A percentile compares a stretch with the other conserved stretches of the same genome.
These are phyloP conservation scores for Suhomyces prunicola DNA, from an alignment of 805 yeast species.

Conservation along the genomic window DNA sequence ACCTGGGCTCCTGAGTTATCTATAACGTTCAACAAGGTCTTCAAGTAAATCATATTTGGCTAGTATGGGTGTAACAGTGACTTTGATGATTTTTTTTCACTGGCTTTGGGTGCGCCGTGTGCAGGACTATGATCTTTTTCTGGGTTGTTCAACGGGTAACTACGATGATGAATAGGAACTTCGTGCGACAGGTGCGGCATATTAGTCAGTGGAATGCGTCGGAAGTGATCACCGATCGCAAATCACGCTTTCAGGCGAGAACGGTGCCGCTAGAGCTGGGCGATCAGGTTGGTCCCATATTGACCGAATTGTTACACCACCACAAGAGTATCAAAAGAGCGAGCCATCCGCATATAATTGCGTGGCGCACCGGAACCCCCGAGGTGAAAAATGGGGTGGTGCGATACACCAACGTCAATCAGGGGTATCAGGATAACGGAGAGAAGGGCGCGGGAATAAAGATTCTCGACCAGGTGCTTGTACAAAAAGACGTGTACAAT, in stretches of 20 bases:
- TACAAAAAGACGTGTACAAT: constrained; percentile 47
- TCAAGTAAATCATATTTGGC: constrained; percentile 73
- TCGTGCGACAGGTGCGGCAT: background rate
- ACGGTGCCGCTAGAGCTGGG: constrained; percentile 39
- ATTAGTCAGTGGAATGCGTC: constrained; percentile 29
- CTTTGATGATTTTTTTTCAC: constrained; percentile 1
- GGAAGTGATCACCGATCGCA: constrained; percentile 39
- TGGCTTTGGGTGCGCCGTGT: background rate
- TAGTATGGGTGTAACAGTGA: background rate
- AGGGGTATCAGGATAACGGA: constrained; percentile 68
- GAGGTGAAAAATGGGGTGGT: background rate
- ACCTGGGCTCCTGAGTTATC: constrained; percentile 95
- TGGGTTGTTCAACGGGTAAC: background rate
- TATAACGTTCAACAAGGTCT: constrained; percentile 82
- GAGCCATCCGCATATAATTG: constrained; percentile 69
- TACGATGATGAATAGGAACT: background rate
- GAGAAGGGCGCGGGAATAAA: constrained; percentile 73
- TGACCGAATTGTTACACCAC: constrained; percentile 39
- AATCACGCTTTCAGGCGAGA: constrained; percentile 68
- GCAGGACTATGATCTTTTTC: background rate
- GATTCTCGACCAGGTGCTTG: constrained; percentile 50
- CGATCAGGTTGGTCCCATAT: constrained; percentile 40
- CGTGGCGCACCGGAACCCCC: constrained; percentile 53
- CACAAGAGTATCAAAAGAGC: constrained; percentile 53
- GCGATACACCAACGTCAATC: constrained; percentile 33